Conservation (phyloP, 805 yeast genomes). For the Pichia manshurica region DNA sequence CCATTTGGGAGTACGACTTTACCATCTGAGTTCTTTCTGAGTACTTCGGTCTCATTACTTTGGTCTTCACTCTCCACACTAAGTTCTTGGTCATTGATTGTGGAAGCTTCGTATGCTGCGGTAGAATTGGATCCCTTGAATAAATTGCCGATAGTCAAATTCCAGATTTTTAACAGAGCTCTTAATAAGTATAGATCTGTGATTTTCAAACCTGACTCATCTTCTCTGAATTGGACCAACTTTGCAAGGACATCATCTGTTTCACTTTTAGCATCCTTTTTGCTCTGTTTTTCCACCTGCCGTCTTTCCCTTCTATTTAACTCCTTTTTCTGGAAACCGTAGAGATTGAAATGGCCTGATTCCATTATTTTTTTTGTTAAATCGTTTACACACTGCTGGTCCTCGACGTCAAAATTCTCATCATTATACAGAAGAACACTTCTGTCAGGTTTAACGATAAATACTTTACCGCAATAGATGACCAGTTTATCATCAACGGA, state of each 20-base stretch:
- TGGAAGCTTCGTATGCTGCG: too few relatives aligned
- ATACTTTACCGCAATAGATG: slow-evolving; percentile 16
- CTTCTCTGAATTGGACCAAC: slow-evolving; percentile 10
- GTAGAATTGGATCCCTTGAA: background rate
- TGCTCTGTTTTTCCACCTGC: slow-evolving; percentile 1
- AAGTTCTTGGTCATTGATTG: too few relatives aligned
- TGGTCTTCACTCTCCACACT: too few relatives aligned
- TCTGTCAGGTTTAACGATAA: slow-evolving; percentile 19
- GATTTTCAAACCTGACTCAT: slow-evolving; percentile 8
- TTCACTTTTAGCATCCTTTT: background rate
- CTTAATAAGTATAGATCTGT: slow-evolving; percentile 4
- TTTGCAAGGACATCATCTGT: slow-evolving; percentile 2
- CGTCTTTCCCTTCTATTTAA: slow-evolving; percentile 17
- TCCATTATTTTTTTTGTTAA: slow-evolving; percentile 11
- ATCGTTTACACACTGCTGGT: slow-evolving; percentile 11
- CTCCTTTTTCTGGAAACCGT: slow-evolving; percentile 13
- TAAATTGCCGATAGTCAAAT: background rate
- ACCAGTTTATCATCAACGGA: slow-evolving; percentile 16
- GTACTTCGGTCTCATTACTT: too few relatives aligned
- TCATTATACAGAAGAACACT: slow-evolving; percentile 13
- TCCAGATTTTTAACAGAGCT: slow-evolving; percentile 1
- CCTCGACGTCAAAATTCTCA: slow-evolving; percentile 7
- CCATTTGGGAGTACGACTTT: slow-evolving; percentile 9
- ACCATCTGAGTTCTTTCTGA: background rate
- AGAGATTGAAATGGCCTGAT: slow-evolving; percentile 13